Evolutionary conservation across 1,284 basidiomycete genomes (phyloP).

Genomic region (Tylopilus sp.): DNA sequence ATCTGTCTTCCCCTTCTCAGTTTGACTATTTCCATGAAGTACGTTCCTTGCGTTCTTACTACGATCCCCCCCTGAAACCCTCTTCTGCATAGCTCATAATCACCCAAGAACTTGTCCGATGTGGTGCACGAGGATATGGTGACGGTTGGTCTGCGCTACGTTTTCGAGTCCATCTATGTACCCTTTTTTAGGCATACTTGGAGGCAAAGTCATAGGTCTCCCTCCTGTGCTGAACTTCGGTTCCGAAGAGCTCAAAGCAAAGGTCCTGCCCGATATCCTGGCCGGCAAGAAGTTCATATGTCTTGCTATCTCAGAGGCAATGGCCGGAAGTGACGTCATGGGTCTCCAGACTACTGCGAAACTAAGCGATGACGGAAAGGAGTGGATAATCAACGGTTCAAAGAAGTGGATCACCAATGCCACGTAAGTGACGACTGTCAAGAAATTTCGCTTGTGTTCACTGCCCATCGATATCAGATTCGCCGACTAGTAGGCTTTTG

Average conservation of each 20-base stretch:
- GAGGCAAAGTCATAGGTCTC: slow-evolving; percentile 75
- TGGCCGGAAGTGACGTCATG: slow-evolving; percentile 88
- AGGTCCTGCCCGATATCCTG: slow-evolving; percentile 79
- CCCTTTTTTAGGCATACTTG: slow-evolving; percentile 52
- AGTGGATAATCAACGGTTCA: slow-evolving; percentile 83
- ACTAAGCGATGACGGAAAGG: slow-evolving; percentile 79
- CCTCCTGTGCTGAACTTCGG: slow-evolving; percentile 86
- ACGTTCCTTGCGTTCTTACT: slow-evolving; percentile 5
- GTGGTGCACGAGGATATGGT: slow-evolving; percentile 72
- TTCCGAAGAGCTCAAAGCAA: slow-evolving; percentile 69
- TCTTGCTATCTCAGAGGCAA: slow-evolving; percentile 84
- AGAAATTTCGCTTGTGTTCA: background rate
- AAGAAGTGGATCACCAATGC: slow-evolving; percentile 88
- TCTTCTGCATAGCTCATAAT: slow-evolving; percentile 61
- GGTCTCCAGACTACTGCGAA: slow-evolving; percentile 79
- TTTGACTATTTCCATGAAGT: slow-evolving; percentile 86
- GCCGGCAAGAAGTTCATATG: slow-evolving; percentile 76
- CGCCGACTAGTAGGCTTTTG: slow-evolving; percentile 45
- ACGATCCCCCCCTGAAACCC: slow-evolving; percentile 1
- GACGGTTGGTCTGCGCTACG: slow-evolving; percentile 38
- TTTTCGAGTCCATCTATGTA: background rate
- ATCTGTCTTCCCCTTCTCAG: slow-evolving; percentile 7
- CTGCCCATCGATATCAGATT: slow-evolving; percentile 38
- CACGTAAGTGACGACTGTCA: slow-evolving; percentile 33
- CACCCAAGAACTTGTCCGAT: slow-evolving; percentile 80